These are phyloP conservation scores for Digitaria exilis DNA, from an alignment of 202 grass and related monocot species.

Conservation along the genomic window DNA sequence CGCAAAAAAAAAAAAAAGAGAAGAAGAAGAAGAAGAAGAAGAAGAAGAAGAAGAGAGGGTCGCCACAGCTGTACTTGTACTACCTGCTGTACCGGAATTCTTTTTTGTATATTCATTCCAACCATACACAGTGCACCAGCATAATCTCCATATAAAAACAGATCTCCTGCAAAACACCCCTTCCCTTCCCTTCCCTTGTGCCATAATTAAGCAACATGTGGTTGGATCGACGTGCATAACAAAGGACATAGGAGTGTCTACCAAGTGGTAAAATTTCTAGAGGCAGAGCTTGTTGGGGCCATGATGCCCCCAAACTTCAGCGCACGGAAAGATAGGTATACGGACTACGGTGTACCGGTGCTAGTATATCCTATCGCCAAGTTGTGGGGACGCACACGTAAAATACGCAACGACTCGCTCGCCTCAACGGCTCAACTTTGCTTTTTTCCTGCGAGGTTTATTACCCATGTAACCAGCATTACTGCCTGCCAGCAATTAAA, in stretches of 20 bases:
- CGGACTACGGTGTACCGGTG: not conserved
- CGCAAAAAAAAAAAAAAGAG: too few species aligned
- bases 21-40: too few species aligned
- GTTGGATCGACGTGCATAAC: not conserved
- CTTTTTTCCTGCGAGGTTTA: slow-evolving; percentile 12
- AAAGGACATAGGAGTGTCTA: not conserved
- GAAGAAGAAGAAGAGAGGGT: too few species aligned
- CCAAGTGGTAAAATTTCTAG: not conserved
- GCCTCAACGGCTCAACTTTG: too few species aligned
- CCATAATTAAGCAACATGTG: not conserved
- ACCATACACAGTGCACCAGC: not conserved
- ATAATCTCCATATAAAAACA: not conserved
- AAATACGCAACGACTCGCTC: slow-evolving; percentile 11
- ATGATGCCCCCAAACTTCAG: slow-evolving; percentile 21
- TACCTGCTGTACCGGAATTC: not conserved
- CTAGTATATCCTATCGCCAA: not conserved
- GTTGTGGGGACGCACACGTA: not conserved
- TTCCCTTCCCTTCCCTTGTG: too few species aligned
- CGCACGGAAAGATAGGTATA: slow-evolving; percentile 27
- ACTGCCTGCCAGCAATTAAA: slow-evolving; percentile 10
- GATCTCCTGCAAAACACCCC: not conserved
- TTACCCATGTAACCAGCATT: slow-evolving; percentile 28
- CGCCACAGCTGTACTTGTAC: too few species aligned
- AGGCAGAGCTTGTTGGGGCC: slow-evolving; percentile 1
- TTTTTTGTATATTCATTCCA: not conserved